Evolutionary conservation across 192 early-diverging fungal species (phyloP), one percentile per base, ranked within the genome.

Genomic region (Coemansia sp.): DNA sequence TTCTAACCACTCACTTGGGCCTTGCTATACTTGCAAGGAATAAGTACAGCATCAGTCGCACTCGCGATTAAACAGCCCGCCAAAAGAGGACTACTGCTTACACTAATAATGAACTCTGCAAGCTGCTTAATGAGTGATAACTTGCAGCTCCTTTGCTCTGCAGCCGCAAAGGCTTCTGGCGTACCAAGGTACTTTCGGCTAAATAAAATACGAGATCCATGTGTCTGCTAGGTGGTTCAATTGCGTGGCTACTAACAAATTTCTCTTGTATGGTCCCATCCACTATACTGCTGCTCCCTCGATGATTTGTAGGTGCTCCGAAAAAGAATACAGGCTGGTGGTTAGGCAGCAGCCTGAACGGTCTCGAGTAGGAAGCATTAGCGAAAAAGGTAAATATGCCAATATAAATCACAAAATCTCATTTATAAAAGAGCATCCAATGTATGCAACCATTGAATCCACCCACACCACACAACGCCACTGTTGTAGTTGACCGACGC

Each of bases 291-390:
- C n/a, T n/a, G n/a, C n/a, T n/a, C n/a, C n/a, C n/a, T n/a, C n/a
- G n/a, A n/a, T n/a, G 7, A 17, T 5, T 15, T 55, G 40, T 70
- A 70, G 68, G 28, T 14, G 34, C 27, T 34, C 44, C 6, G 11
- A 19, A 27, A 60, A 61, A 38, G 38, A 44, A 22, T 84, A 87
- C 62, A 65, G 79, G 33, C 78, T 94, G 23, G 71, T 85, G 40
- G 79, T 95, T 7, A 71, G 89, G 4, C 94, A 96, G 72, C 92
- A 96, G 84, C 94, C 94, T 13, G 87, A 90, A 72, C 89, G 92
- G 65, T 91, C 92, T 19, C 83, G 94, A 31, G 89, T 94, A 64
- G 93, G 94, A 71, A 91, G 94, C 34, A 86, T 93, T 59, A 91
- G 91, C 64, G 94, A 94, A 65, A 96, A 94, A 81, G 88, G 91